Conservation (phyloP, 2,329 filamentous ascomycete species). For the Trichophyton mentagrophytes region DNA sequence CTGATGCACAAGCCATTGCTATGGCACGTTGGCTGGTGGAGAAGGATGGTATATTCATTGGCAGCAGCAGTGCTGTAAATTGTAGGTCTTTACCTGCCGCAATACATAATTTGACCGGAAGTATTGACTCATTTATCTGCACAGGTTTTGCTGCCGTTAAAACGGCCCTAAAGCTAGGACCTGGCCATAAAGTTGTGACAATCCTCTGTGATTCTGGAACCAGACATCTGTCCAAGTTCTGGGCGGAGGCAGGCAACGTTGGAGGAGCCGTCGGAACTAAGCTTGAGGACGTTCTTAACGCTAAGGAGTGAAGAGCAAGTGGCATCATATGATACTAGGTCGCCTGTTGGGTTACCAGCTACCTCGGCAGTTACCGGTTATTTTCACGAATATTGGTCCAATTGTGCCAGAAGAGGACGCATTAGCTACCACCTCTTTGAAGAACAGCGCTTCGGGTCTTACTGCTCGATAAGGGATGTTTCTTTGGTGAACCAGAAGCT, state of each 20-base stretch:
- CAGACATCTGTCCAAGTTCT: constrained; percentile 41
- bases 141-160: constrained; percentile 37
- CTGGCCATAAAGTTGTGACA: constrained; percentile 38
- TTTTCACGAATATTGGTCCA: neutral
- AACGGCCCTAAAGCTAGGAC: constrained; percentile 35
- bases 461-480: neutral
- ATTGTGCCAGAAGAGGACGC: neutral
- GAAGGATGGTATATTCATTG: constrained; percentile 86
- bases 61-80: constrained; percentile 93
- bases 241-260: constrained; percentile 37
- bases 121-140: constrained; percentile 9
- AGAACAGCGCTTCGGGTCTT: neutral
- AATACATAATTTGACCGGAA: neutral
- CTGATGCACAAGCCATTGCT: constrained; percentile 71
- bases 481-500: neutral
- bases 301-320: neutral
- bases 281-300: constrained; percentile 34
- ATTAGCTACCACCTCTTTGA: neutral
- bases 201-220: constrained; percentile 40
- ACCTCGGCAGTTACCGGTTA: no score
- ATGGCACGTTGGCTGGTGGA: constrained; percentile 98
- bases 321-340: no score
- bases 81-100: constrained; percentile 42
- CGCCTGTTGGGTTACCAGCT: no score
- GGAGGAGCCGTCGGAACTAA: constrained; percentile 34